A percentile compares a stretch with the other conserved stretches of the same genome.
phyloP scores from a whole-genome alignment of 192 early-diverging fungal genomes.

The Piromyces sp. region DNA sequence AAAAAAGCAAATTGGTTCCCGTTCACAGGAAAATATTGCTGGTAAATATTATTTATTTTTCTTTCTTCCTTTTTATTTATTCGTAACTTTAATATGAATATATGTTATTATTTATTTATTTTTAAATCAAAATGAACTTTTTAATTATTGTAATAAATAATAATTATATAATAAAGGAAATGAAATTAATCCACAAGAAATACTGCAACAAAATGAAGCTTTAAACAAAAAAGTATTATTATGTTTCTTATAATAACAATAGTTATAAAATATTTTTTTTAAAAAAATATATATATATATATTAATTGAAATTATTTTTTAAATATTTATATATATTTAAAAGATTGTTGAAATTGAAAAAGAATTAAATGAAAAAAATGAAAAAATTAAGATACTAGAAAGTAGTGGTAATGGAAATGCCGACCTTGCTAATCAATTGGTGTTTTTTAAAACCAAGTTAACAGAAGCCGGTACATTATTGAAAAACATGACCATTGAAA shows the following conservation, averaged over 20 bases:
- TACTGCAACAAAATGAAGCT: not conserved
- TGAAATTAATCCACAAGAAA: not conserved
- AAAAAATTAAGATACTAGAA: not conserved
- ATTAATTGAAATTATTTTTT: not conserved
- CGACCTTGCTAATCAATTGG: not conserved
- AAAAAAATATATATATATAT: not conserved
- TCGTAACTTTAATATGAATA: too few species aligned
- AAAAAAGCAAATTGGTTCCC: not conserved
- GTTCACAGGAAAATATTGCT: not conserved
- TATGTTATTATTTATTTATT: too few species aligned
- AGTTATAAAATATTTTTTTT: too few species aligned
- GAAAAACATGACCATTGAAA: not conserved
- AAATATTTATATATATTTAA: not conserved
- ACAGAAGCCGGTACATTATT: not conserved
- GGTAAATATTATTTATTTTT: not conserved
- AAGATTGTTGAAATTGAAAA: not conserved
- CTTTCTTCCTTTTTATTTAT: too few species aligned
- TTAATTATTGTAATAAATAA: too few species aligned
- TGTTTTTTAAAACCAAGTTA: not conserved
- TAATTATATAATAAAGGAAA: too few species aligned
- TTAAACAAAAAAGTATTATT: not conserved
- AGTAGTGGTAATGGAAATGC: not conserved
- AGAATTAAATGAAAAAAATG: not conserved
- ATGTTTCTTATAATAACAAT: too few species aligned
- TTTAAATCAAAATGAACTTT: too few species aligned